A percentile compares a stretch with the other conserved stretches of the same genome.
Evolutionary conservation across 768 basidiomycete genomes (phyloP).

Genomic region (Kwoniella europaea): DNA sequence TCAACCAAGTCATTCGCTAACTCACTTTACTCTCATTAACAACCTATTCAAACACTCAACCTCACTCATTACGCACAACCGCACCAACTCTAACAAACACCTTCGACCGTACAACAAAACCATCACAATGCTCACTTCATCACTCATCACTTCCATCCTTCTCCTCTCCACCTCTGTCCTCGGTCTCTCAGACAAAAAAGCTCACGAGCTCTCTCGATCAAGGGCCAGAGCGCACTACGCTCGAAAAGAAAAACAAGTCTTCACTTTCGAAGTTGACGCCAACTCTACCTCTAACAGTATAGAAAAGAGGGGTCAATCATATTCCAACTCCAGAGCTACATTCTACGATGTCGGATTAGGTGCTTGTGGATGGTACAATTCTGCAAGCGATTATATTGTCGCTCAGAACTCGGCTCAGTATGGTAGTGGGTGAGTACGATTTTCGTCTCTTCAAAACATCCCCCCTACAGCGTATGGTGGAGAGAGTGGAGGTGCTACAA

Average conservation of each 20-base stretch:
- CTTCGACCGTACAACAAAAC: not conserved
- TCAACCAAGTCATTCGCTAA: conserved; percentile 13
- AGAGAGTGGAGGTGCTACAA: no score
- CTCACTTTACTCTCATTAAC: conserved; percentile 6
- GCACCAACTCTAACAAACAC: not conserved
- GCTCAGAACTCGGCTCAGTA: conserved; percentile 62
- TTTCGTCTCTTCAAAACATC: not conserved
- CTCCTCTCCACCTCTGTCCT: conserved; percentile 36
- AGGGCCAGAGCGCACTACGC: conserved; percentile 26
- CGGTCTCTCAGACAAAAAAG: conserved; percentile 31
- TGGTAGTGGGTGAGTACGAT: conserved; percentile 56
- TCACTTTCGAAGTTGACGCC: not conserved
- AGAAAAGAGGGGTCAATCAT: conserved; percentile 10
- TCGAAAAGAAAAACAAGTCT: conserved; percentile 7
- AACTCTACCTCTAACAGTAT: not conserved
- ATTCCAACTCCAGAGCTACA: conserved; percentile 53
- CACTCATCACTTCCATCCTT: conserved; percentile 19
- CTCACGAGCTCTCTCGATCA: conserved; percentile 28
- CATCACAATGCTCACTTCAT: conserved; percentile 18
- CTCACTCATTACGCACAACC: not conserved
- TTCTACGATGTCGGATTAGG: conserved; percentile 62
- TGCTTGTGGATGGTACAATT: conserved; percentile 60
- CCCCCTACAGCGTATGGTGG: not conserved
- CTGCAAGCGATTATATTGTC: conserved; percentile 59
- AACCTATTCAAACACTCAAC: conserved; percentile 1